Base-by-base conservation (phyloP, 2,329 filamentous ascomycete species). In the Fonsecaea nubica region DNA sequence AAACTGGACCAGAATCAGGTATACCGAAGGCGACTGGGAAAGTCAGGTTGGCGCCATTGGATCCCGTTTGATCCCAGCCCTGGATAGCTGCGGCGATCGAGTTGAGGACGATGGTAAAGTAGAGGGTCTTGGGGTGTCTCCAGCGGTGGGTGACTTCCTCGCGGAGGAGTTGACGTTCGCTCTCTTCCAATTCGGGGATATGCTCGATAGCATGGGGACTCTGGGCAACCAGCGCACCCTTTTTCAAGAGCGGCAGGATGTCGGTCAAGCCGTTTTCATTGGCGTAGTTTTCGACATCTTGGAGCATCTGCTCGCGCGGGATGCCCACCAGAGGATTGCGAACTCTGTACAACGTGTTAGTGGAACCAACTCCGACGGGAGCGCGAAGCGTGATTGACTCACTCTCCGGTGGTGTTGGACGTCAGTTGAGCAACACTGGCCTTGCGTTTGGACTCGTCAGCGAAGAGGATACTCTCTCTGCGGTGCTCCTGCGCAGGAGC, bases 211-310 rank as follows among this genome's bases (percentile, higher is more conserved):
- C 81, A 8, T 80, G 79, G 0, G 90, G 90, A 71, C 89, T 87
- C 75, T 92, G 90, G 2, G 91, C 91, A 18, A 93, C 85, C 10
- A 94, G 82, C 3, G 91, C 92, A 38, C 90, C 91, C 72, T 89
- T 89, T 59, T 85, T 82, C 59, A 93, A 82, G 15, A 90, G 74
- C 3, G 80, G 78, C 2, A 87, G 78, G 70, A 89, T 83, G 62
- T 89, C 85, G 1, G 80, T 77, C 32, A 93, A 81, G 30, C 83
- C 83, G 71, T 89, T 85, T 50, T 84, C 78, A 13, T 80, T 79
- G 45, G 88, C 89, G 73, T 74, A 77, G 8, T 67, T 63, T 52
- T 76, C 74, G 40, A 76, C 73, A 58, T 77, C 75, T 8, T 56
- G 59, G 3, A 76, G 65, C 21, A 77, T 65, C 45, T 73, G 71